phyloP scores from a whole-genome alignment of 1,284 basidiomycete species.

The Thecaphora thlaspeos region DNA sequence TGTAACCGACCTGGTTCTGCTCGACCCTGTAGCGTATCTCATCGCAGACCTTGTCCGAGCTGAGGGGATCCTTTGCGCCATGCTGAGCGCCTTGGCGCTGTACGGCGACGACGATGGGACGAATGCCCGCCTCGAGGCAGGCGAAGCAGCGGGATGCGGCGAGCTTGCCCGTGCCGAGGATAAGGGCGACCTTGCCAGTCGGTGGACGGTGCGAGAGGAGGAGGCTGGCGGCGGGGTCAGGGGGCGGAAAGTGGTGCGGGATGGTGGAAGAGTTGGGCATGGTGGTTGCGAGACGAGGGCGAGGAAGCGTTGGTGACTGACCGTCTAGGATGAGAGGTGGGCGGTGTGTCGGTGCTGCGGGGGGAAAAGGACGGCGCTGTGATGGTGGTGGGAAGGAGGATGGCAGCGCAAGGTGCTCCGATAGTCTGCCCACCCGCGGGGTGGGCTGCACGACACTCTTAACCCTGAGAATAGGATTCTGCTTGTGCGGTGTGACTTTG shows the following conservation, averaged over 20 bases:
- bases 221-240: constrained; percentile 29
- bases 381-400: too few relatives aligned
- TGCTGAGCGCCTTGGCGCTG: constrained; percentile 48
- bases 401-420: too few relatives aligned
- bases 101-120: constrained; percentile 66
- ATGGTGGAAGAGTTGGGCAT: not conserved
- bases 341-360: too few relatives aligned
- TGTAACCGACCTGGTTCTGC: constrained; percentile 60
- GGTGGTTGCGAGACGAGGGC: not conserved
- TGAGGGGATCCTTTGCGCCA: too few relatives aligned
- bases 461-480: too few relatives aligned
- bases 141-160: constrained; percentile 78
- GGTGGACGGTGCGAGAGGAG: constrained; percentile 35
- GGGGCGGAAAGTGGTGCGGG: not conserved
- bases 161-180: constrained; percentile 74
- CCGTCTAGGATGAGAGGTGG: too few relatives aligned
- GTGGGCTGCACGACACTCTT: too few relatives aligned
- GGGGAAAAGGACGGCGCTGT: too few relatives aligned
- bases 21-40: constrained; percentile 66
- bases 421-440: too few relatives aligned
- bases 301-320: too few relatives aligned
- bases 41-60: constrained; percentile 7
- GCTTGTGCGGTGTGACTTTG: too few relatives aligned
- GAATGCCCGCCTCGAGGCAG: constrained; percentile 77
- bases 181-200: constrained; percentile 58